Percentiles rank a stretch among this genome's conserved stretches.
These are phyloP conservation scores for Epichloe glyceriae DNA, from an alignment of 2,329 filamentous ascomycete genomes.

Conservation along the genomic window DNA sequence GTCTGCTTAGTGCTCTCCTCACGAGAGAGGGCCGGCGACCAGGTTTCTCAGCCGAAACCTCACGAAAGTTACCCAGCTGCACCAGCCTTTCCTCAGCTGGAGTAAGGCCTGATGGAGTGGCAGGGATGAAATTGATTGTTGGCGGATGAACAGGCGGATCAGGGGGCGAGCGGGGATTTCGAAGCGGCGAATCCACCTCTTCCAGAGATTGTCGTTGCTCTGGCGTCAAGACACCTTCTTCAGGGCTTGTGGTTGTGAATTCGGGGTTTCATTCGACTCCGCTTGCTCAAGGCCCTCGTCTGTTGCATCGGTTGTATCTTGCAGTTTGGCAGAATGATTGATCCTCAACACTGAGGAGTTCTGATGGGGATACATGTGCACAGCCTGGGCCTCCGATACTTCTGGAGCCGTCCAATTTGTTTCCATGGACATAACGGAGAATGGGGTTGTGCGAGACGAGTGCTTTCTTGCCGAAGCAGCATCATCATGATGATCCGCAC, in stretches of 20 bases:
- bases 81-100: constrained; percentile 39
- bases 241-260: constrained; percentile 26
- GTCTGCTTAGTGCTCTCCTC: constrained; percentile 38
- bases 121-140: constrained; percentile 47
- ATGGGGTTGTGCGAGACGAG: constrained; percentile 46
- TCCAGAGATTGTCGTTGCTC: constrained; percentile 35
- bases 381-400: constrained; percentile 48
- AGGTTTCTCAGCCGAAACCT: constrained; percentile 32
- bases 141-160: constrained; percentile 31
- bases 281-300: constrained; percentile 12
- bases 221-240: constrained; percentile 34
- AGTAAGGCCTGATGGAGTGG: constrained; percentile 47
- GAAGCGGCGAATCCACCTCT: constrained; percentile 47
- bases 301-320: constrained; percentile 28
- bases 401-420: constrained; percentile 49
- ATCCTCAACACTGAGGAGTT: constrained; percentile 52
- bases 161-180: constrained; percentile 49
- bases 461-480: constrained; percentile 38
- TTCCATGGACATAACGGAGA: constrained; percentile 48
- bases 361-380: constrained; percentile 51
- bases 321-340: constrained; percentile 39
- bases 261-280: constrained; percentile 18
- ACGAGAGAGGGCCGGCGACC: constrained; percentile 37
- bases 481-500: constrained; percentile 40
- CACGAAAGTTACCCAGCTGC: constrained; percentile 41